Percentiles rank a stretch among this genome's conserved stretches.
These are phyloP conservation scores for Solanum gandarillasii DNA, from an alignment of 257 asterid genomes.

Conservation along the genomic window DNA sequence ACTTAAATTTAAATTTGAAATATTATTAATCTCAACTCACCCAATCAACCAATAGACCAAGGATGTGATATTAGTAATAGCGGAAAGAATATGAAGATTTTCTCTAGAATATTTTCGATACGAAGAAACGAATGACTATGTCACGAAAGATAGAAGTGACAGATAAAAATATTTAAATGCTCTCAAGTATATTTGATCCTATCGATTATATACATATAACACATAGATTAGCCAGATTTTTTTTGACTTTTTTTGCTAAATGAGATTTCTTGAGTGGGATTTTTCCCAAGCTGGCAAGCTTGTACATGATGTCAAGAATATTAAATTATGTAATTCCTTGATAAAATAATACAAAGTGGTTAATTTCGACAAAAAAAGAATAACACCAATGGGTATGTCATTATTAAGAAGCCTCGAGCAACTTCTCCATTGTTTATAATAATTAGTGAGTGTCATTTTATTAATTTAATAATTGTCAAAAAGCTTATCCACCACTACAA, in stretches of 20 bases:
- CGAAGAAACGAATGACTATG: fast-evolving
- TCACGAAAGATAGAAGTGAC: too few relatives aligned
- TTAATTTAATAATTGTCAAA: background rate
- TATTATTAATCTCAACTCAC: background rate
- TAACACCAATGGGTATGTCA: background rate
- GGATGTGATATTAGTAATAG: background rate
- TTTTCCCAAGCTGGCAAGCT: too few relatives aligned
- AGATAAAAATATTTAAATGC: too few relatives aligned
- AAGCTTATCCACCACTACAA: background rate
- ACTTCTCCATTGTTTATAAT: background rate
- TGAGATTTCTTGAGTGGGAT: background rate
- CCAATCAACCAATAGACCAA: background rate
- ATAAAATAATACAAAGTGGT: background rate
- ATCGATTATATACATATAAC: background rate
- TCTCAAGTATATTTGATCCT: too few relatives aligned
- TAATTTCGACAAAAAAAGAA: too few relatives aligned
- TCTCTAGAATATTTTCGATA: too few relatives aligned
- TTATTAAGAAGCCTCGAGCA: background rate
- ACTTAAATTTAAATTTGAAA: background rate
- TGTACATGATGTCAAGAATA: background rate
- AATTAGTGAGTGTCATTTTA: background rate
- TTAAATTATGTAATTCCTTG: too few relatives aligned
- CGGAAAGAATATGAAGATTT: too few relatives aligned
- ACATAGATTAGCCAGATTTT: too few relatives aligned
- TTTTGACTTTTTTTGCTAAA: too few relatives aligned